Conservation (phyloP, 352 stramenopile species). For the Phytophthora ohioensis region DNA sequence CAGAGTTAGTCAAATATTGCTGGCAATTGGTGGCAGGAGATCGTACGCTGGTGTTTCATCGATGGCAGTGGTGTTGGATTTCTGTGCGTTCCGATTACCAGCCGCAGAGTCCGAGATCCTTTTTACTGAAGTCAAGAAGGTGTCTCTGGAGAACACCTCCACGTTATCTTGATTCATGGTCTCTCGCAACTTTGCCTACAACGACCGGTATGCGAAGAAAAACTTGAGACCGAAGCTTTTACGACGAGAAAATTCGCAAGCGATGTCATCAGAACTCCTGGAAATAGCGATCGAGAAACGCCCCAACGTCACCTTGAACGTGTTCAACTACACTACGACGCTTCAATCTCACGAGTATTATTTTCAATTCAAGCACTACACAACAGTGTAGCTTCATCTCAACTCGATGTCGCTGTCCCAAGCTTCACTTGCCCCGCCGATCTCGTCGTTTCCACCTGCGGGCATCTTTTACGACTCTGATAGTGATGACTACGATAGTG, state of each 20-base stretch:
- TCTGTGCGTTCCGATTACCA: constrained; percentile 18
- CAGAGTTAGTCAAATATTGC: not conserved
- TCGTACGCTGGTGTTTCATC: constrained; percentile 62
- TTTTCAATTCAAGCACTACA: not conserved
- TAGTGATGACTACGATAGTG: constrained; percentile 39
- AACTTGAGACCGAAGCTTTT: constrained; percentile 3
- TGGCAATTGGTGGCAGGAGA: too few species aligned
- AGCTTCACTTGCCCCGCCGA: constrained; percentile 29
- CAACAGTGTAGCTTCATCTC: not conserved
- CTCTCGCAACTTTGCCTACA: not conserved
- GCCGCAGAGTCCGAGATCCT: constrained; percentile 40
- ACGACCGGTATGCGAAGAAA: not conserved
- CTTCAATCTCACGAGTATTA: constrained; percentile 5
- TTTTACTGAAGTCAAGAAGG: constrained; percentile 79
- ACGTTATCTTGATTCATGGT: constrained; percentile 61
- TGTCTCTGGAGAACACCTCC: constrained; percentile 85
- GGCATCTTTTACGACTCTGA: constrained; percentile 44
- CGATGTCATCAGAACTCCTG: constrained; percentile 24
- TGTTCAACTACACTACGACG: constrained; percentile 13
- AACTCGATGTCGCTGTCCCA: constrained; percentile 10
- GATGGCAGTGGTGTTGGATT: constrained; percentile 23
- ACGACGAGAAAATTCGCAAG: not conserved
- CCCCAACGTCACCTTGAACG: constrained; percentile 8
- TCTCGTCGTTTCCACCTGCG: constrained; percentile 44
- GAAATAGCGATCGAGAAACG: constrained; percentile 43